Evolutionary conservation across 202 grass and related monocot species (phyloP).

Genomic region (Panicum hallii): DNA sequence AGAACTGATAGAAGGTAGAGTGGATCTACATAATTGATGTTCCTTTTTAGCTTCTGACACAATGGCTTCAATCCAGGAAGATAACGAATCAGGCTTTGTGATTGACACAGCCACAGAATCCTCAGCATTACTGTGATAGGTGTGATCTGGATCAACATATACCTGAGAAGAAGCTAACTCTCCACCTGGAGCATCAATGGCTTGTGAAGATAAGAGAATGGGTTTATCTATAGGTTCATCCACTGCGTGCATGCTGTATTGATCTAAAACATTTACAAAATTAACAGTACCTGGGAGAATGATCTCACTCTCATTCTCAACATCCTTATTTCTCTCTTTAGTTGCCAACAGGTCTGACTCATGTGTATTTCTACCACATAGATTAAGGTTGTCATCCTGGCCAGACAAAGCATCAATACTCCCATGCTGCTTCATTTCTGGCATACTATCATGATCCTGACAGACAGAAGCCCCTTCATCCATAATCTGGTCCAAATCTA

Average conservation of each 20-base stretch:
- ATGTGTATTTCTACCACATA: slow-evolving; percentile 32
- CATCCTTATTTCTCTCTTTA: slow-evolving; percentile 30
- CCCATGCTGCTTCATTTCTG: slow-evolving; percentile 43
- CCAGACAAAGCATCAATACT: slow-evolving; percentile 40
- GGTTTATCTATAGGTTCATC: slow-evolving; percentile 41
- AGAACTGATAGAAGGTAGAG: slow-evolving; percentile 31
- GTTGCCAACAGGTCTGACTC: slow-evolving; percentile 40
- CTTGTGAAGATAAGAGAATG: slow-evolving; percentile 47
- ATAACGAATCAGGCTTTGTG: slow-evolving; percentile 41
- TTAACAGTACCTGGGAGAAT: slow-evolving; percentile 34
- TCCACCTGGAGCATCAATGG: slow-evolving; percentile 37
- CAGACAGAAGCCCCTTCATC: slow-evolving; percentile 36
- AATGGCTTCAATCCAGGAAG: slow-evolving; percentile 49
- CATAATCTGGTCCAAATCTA: slow-evolving; percentile 49
- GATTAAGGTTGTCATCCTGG: slow-evolving; percentile 43
- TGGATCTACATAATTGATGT: slow-evolving; percentile 41
- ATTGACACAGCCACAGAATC: slow-evolving; percentile 35
- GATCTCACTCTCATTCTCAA: slow-evolving; percentile 32
- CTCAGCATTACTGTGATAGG: slow-evolving; percentile 38
- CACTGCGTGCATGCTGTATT: slow-evolving; percentile 9
- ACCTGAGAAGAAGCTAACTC: slow-evolving; percentile 47
- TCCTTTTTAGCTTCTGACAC: slow-evolving; percentile 56
- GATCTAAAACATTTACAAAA: slow-evolving; percentile 47
- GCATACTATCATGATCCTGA: slow-evolving; percentile 46
- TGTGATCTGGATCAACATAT: slow-evolving; percentile 42